Conservation (phyloP, 352 stramenopile species). For the Plasmopara halstedii region DNA sequence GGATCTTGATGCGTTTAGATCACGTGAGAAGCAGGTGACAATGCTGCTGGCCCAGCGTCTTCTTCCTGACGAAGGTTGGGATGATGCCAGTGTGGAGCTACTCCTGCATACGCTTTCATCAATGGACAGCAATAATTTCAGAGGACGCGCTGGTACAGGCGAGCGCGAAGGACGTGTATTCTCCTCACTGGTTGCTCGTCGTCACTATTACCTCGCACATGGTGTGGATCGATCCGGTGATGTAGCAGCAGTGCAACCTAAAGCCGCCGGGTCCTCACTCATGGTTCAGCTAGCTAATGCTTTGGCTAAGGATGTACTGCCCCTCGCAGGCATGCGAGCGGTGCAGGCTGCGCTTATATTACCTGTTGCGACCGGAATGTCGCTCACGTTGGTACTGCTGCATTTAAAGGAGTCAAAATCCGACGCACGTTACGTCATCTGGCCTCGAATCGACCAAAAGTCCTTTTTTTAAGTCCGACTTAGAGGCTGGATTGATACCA, state of each 20-base stretch:
- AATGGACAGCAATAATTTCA: slow-evolving; percentile 96
- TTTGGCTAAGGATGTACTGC: slow-evolving; percentile 87
- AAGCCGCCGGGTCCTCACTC: slow-evolving; percentile 95
- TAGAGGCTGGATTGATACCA: slow-evolving; percentile 87
- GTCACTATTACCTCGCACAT: slow-evolving; percentile 93
- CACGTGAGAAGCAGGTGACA: slow-evolving; percentile 63
- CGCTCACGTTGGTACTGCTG: slow-evolving; percentile 87
- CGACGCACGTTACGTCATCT: slow-evolving; percentile 77
- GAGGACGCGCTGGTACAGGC: slow-evolving; percentile 87
- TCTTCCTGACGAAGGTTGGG: slow-evolving; percentile 84
- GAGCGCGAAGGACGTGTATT: slow-evolving; percentile 96
- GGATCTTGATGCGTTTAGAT: slow-evolving; percentile 51
- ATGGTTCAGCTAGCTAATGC: slow-evolving; percentile 91
- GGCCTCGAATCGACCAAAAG: slow-evolving; percentile 98
- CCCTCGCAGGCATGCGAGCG: slow-evolving; percentile 67
- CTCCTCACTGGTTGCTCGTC: slow-evolving; percentile 56
- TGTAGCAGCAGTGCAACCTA: slow-evolving; percentile 97
- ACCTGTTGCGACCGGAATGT: slow-evolving; percentile 97
- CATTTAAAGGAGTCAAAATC: slow-evolving; percentile 60
- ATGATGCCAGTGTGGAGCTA: slow-evolving; percentile 82
- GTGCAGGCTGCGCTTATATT: slow-evolving; percentile 85
- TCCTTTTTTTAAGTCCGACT: slow-evolving; percentile 97
- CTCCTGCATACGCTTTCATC: slow-evolving; percentile 80
- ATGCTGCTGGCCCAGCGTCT: slow-evolving; percentile 75
- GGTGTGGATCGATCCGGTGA: slow-evolving; percentile 96